phyloP scores from a whole-genome alignment of 2,329 filamentous ascomycete species.

The Aaosphaeria pasadenensis region DNA sequence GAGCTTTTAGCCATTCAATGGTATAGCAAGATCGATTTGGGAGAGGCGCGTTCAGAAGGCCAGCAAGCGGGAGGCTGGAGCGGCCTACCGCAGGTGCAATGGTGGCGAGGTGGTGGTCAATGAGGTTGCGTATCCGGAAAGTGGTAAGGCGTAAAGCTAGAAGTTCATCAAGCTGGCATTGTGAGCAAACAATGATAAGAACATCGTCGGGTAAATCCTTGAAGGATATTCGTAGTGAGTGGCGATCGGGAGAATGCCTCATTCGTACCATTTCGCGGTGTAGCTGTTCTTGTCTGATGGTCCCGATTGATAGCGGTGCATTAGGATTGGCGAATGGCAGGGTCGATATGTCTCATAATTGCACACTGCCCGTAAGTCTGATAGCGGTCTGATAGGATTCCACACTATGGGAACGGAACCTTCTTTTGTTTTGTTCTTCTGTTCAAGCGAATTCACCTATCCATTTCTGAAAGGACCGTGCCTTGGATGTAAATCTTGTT shows the following conservation, averaged over 20 bases:
- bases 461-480: too few species aligned
- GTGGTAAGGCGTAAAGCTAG: constrained; percentile 17
- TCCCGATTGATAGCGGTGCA: too few species aligned
- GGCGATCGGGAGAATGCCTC: constrained; percentile 2
- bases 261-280: constrained; percentile 1
- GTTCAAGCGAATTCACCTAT: too few species aligned
- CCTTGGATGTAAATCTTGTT: too few species aligned
- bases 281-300: too few species aligned
- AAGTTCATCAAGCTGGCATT: constrained; percentile 28
- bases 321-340: too few species aligned
- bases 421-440: too few species aligned
- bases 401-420: too few species aligned
- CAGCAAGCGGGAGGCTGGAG: constrained; percentile 20
- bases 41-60: constrained; percentile 13
- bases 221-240: constrained; percentile 7
- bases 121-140: constrained; percentile 17
- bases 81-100: constrained; percentile 26
- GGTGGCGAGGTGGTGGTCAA: constrained; percentile 20
- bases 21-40: constrained; percentile 6
- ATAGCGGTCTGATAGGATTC: too few species aligned
- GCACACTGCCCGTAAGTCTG: too few species aligned
- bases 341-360: too few species aligned
- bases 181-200: constrained; percentile 24
- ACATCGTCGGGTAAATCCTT: constrained; percentile 25
- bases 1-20: constrained; percentile 19